Conservation (phyloP, 2,329 filamentous ascomycete genomes). For the Magnaporthales sp. region DNA sequence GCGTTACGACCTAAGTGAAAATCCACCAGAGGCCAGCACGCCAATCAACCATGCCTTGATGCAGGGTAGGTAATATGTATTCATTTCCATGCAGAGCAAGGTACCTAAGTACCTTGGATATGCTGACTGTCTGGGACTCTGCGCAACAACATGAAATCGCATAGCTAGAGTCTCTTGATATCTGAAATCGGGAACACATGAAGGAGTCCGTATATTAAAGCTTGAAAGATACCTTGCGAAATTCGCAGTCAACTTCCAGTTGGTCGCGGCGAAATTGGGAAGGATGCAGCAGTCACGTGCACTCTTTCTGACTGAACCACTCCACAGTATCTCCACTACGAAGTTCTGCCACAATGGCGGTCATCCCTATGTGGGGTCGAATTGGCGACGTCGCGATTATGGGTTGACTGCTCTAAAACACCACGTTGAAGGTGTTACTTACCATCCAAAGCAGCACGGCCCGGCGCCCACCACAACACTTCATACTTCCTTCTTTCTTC, state of each 20-base stretch:
- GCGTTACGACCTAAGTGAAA: no score
- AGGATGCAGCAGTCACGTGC: background rate
- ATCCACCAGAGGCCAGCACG: no score
- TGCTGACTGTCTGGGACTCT: no score
- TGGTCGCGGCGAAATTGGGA: background rate
- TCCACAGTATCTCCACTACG: background rate
- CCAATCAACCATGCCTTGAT: background rate
- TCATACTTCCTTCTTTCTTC: constrained; percentile 10
- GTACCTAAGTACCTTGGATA: no score
- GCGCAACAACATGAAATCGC: no score
- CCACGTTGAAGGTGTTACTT: constrained; percentile 3
- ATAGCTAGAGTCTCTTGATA: no score
- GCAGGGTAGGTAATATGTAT: background rate
- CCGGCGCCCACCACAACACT: constrained; percentile 7
- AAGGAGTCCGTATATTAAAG: no score
- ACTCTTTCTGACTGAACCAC: background rate
- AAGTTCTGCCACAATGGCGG: background rate
- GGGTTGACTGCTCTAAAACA: background rate
- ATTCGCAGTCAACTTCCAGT: background rate
- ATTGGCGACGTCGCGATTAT: constrained; percentile 22
- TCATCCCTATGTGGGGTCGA: constrained; percentile 9
- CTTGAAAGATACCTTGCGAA: no score
- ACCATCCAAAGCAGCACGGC: constrained; percentile 3
- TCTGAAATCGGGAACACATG: no score
- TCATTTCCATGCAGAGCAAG: background rate